Evolutionary conservation across 169 alveolate genomes (phyloP).

Genomic region (Sarcocystis neurona): DNA sequence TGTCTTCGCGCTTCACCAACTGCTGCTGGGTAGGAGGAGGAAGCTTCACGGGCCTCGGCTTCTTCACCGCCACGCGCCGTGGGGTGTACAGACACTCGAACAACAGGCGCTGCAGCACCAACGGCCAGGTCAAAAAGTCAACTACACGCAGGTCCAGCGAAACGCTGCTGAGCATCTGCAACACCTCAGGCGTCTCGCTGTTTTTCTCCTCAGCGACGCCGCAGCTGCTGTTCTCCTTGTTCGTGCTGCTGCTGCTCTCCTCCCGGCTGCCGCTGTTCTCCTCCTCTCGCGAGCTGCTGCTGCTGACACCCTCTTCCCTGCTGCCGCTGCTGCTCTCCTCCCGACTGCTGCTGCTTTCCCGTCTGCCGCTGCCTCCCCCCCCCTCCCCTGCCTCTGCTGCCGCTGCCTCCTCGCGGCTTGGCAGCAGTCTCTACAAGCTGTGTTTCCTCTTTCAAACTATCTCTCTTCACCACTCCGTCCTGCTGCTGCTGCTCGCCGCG

Average conservation of each 20-base stretch:
- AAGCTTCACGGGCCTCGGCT: neutral
- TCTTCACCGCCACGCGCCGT: conserved; percentile 26
- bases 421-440: too few species aligned
- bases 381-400: too few species aligned
- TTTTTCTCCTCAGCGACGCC: neutral
- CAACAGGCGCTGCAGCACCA: conserved; percentile 56
- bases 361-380: neutral
- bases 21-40: neutral
- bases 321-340: neutral
- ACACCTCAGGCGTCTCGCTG: conserved; percentile 12
- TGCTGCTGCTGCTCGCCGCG: too few species aligned
- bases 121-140: conserved; percentile 49
- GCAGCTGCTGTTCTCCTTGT: neutral
- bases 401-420: too few species aligned
- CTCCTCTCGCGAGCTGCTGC: neutral
- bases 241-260: neutral
- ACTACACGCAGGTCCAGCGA: conserved; percentile 53
- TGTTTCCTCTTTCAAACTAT: too few species aligned
- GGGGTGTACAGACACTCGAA: conserved; percentile 63
- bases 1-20: neutral
- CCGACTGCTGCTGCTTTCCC: neutral
- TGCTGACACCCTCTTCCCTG: neutral
- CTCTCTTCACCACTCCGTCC: too few species aligned
- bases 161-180: conserved; percentile 29
- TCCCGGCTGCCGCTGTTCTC: neutral